Conservation (phyloP, 345 rosid species). For the Eucalyptus polyanthemos region DNA sequence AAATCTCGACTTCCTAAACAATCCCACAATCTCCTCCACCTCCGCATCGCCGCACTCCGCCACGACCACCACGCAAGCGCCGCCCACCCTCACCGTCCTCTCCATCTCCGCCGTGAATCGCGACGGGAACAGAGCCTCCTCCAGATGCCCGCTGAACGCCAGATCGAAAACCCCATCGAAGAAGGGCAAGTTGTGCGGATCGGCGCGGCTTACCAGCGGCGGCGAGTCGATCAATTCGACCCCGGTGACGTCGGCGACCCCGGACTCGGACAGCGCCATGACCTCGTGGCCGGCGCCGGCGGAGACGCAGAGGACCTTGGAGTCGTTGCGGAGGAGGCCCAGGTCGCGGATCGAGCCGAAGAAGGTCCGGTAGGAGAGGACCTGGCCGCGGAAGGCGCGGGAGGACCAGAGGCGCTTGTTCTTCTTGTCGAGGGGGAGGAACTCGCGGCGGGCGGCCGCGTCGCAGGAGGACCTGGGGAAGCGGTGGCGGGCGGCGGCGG, state of each 20-base stretch:
- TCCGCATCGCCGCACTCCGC: constrained; percentile 32
- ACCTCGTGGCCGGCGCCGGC: constrained; percentile 92
- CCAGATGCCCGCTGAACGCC: constrained; percentile 47
- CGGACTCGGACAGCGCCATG: constrained; percentile 53
- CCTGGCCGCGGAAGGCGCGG: constrained; percentile 35
- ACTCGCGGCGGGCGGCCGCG: constrained; percentile 40
- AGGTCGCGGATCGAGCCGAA: constrained; percentile 24
- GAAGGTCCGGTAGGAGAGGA: constrained; percentile 38
- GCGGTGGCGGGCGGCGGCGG: constrained; percentile 27
- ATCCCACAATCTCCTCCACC: constrained; percentile 23
- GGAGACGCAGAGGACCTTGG: constrained; percentile 70
- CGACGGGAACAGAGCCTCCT: constrained; percentile 56
- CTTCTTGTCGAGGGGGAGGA: constrained; percentile 47
- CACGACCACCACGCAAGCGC: constrained; percentile 48
- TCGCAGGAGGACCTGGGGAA: constrained; percentile 88
- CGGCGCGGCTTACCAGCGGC: constrained; percentile 63
- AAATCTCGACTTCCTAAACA: constrained; percentile 41
- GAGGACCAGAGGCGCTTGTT: constrained; percentile 73
- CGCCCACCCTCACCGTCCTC: constrained; percentile 64
- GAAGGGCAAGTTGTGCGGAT: constrained; percentile 74
- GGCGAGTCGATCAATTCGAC: constrained; percentile 70
- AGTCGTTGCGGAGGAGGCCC: constrained; percentile 42
- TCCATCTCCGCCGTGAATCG: constrained; percentile 68
- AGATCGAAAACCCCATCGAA: constrained; percentile 67
- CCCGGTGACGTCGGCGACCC: constrained; percentile 56